These are phyloP conservation scores for Boletus austroedulis DNA, from an alignment of 1,284 basidiomycete genomes.

Conservation along the genomic window DNA sequence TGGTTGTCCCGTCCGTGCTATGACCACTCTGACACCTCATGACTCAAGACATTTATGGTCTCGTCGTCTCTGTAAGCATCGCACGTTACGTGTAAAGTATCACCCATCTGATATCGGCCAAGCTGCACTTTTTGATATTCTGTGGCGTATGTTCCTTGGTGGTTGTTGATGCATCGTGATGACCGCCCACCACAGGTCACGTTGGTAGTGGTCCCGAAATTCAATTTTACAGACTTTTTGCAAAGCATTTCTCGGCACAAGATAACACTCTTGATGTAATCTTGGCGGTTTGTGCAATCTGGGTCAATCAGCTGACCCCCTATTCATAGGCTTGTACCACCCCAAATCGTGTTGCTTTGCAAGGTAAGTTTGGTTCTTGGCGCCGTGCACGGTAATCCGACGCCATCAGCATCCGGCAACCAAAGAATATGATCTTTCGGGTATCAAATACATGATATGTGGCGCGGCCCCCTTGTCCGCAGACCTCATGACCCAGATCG, in stretches of 20 bases:
- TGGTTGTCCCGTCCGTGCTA: conserved; percentile 1
- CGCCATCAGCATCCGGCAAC: conserved; percentile 56
- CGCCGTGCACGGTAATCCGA: background rate
- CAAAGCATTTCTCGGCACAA: conserved; percentile 65
- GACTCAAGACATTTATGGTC: conserved; percentile 64
- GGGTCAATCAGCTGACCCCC: background rate
- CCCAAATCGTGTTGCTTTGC: conserved; percentile 66
- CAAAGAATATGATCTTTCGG: conserved; percentile 63
- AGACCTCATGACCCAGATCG: conserved; percentile 57
- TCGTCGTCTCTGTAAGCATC: conserved; percentile 54
- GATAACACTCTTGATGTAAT: conserved; percentile 63
- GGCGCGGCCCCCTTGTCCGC: conserved; percentile 75
- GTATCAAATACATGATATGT: conserved; percentile 57
- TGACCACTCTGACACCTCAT: conserved; percentile 14
- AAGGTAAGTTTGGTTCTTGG: conserved; percentile 44
- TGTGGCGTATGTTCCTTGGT: conserved; percentile 43
- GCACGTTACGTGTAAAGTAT: background rate
- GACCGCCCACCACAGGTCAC: conserved; percentile 42
- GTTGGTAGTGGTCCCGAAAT: conserved; percentile 71
- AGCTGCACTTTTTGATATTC: conserved; percentile 56
- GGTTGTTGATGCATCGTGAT: background rate
- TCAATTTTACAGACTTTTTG: conserved; percentile 65
- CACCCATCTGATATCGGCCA: conserved; percentile 8
- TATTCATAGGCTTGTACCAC: conserved; percentile 58
- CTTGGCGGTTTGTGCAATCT: background rate